Base-by-base conservation (phyloP, 2,329 filamentous ascomycete genomes). In the Aureobasidium sp. region DNA sequence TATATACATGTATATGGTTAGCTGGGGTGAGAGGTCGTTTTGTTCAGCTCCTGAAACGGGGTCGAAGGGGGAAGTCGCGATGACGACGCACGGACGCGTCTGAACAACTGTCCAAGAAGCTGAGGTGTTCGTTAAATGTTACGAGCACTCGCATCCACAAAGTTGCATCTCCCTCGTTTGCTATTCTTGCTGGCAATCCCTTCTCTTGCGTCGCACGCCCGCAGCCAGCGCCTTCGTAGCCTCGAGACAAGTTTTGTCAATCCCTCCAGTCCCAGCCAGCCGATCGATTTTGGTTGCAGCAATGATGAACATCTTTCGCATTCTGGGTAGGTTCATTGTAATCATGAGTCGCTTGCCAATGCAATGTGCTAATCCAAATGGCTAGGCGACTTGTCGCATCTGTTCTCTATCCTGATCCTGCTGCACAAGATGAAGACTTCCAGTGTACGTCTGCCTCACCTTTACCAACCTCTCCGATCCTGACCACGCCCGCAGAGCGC, bases 351-450 rank as follows among this genome's bases (percentile, higher is more conserved):
- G 63, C 31, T 61, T 44, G 39, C 44, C 56, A 49, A 44, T 44
- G 37, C 31, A 45, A 42, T 60, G 29, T 39, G 56, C 65, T 70
- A 25, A 45, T 22, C 31, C 65, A 58, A 14, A 9, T 63, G 52
- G 61, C 62, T 68, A 96, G 92, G 87, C 79, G 94, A 99, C 82
- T 85, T 99, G 74, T 97, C 91, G 81, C 94, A 99, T 82, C 80
- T 99, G 70, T 82, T 88, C 66, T 97, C 93, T 60, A 96, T 99
- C 73, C 82, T 96, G 70, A 96, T 99, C 70, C 82, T 99, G 65
- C 82, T 99, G 66, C 91, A 96, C 75, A 99, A 99, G 82, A 99
- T 99, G 91, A 87, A 87, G 70, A 77, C 75, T 62, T 87, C 94
- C 49, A 96, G 90, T 74, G 93, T 97, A 81, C 65, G 86, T 76